Evolutionary conservation across 805 yeast species (phyloP), one percentile per base, ranked within the genome.

Genomic region (Saccharomyces kudriavzevii): DNA sequence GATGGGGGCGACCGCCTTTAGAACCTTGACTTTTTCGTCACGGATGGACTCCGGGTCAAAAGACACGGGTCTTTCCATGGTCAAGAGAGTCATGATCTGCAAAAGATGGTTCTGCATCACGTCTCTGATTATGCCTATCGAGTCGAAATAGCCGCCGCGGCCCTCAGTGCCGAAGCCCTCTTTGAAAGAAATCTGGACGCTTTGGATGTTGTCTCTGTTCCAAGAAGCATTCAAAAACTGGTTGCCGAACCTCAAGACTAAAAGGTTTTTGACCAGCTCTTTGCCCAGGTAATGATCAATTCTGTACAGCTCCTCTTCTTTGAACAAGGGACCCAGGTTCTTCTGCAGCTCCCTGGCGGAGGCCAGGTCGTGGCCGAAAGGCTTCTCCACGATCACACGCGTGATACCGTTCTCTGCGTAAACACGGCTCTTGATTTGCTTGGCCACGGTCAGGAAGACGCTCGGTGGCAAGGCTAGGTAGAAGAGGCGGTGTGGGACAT

Each of bases 91-190:
- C 67, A 94, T 75, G 24, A 92, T 95, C 76, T 94, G 99, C 66
- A 92, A 77, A 63, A 94, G 73, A 74, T 94, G 99, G 78, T 94
- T 94, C 77, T 94, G 99, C 89, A 94, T 92, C 49, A 94, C 98
- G 68, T 94, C 99, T 72, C 99, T 83, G 61, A 94, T 87, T 68
- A 94, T 94, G 55, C 99, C 99, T 65, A 91, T 89, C 53, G 79
- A 77, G 73, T 94, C 98, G 67, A 94, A 94, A 76, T 94, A 94
- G 40, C 99, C 99, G 62, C 99, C 99, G 69, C 99, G 83, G 54
- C 99, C 99, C 74, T 94, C 97, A 45, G 99, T 94, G 53, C 99
- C 99, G 64, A 94, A 94, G n/a, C 94, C 89, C 75, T 94, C 99
- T 76, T 94, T 94, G 78, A 94, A 92, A 13, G 92, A 81, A 61